Conservation (phyloP, 1,139 yeast species). For the Scheffersomyces quercinus region DNA sequence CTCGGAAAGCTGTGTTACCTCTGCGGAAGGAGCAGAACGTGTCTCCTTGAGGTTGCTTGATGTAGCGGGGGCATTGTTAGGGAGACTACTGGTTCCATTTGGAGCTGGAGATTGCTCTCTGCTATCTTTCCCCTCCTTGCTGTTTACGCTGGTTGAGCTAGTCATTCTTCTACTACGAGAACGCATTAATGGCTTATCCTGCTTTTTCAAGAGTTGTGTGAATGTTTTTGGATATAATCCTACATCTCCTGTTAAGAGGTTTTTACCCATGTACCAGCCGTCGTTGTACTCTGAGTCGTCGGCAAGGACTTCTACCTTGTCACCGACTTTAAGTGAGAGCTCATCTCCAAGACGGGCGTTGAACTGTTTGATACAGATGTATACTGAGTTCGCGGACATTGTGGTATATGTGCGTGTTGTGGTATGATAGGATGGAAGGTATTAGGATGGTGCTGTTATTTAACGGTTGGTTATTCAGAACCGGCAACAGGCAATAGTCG, state of each 20-base stretch:
- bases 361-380: constrained; percentile 78
- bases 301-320: constrained; percentile 81
- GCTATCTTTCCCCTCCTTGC: not conserved
- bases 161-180: constrained; percentile 59
- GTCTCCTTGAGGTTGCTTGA: constrained; percentile 7
- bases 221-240: constrained; percentile 91
- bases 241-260: constrained; percentile 64
- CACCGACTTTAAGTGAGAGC: constrained; percentile 76
- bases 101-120: not conserved
- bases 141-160: constrained; percentile 14
- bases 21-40: constrained; percentile 7
- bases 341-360: constrained; percentile 89
- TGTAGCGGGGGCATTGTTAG: constrained; percentile 1
- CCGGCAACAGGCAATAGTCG: too few species aligned
- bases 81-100: not conserved
- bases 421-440: too few species aligned
- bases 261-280: constrained; percentile 96
- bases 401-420: too few species aligned
- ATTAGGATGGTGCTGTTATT: too few species aligned
- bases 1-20: not conserved
- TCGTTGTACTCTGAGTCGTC: constrained; percentile 93
- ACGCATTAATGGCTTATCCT: constrained; percentile 39
- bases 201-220: constrained; percentile 48
- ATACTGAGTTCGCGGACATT: constrained; percentile 19
- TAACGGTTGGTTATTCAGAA: too few species aligned